Base-by-base conservation (phyloP, 73 alveolate species). In the Paramecium tetraurelia region DNA sequence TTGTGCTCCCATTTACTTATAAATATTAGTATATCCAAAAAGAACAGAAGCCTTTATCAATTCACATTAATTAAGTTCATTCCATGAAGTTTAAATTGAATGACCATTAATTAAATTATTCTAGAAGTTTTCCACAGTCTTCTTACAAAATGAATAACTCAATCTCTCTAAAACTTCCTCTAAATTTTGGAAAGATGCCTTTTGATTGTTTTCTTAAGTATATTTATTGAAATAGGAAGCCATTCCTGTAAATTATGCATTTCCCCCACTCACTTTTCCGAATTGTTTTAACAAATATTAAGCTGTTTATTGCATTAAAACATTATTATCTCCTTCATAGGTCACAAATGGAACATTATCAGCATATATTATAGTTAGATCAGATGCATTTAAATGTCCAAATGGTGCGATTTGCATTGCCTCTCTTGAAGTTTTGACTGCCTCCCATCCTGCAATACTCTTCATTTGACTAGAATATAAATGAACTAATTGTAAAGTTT, bases 321-420 rank as follows among this genome's bases (percentile, higher is more conserved):
- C 97, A 40, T 89, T 72, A 58, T 94, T 94, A 50, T 94, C 97
- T 29, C 97, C 97, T 75, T 94, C 97, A 92, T 93, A 94, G 5
- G 97, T 94, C 4, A 43, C 86, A 16, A 31, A 77, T 22, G 94
- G 94, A 44, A 71, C 75, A 44, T 77, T 70, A 43, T 89, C 90
- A 5, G 92, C 94, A 44, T 70, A 72, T 11, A 27, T 69, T 6
- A 33, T 9, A 1, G 84, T 58, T 24, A 70, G 12, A 36, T 43
- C 77, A 44, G 92, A 70, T 59, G 85, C 86, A 70, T 72, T 89
- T 10, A 89, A 24, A 89, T 68, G 89, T 22, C 94, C 94, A 46
- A 89, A 70, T 44, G 94, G 94, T 10, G 86, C 57, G 27, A 70
- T 70, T n/a, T 44, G 20, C 22, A 68, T 44, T 20, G 87, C 77